Evolutionary conservation across 2,329 filamentous ascomycete genomes (phyloP).

Genomic region (Rachicladosporium sp.): DNA sequence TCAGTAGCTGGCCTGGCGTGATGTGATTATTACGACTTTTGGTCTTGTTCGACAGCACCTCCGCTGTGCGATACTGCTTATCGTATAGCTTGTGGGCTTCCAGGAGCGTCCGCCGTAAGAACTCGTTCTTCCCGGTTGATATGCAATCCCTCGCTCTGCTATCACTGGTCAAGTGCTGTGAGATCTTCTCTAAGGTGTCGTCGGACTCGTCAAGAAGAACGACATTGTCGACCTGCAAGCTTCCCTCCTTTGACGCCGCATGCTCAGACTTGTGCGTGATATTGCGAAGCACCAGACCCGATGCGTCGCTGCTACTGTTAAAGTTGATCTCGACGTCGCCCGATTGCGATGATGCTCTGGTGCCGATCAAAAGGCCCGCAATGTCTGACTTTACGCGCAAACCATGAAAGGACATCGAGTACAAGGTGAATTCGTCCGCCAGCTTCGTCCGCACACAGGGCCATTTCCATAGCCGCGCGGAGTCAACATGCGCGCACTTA

Average conservation of each 20-base stretch:
- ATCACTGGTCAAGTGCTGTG: constrained; percentile 27
- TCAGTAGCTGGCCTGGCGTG: constrained; percentile 32
- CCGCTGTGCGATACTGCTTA: constrained; percentile 16
- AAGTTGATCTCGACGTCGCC: no score
- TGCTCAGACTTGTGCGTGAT: no score
- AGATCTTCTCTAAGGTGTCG: constrained; percentile 40
- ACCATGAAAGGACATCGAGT: constrained; percentile 29
- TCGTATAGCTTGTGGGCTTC: constrained; percentile 12
- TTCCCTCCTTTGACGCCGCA: no score
- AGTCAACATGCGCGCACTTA: constrained; percentile 47
- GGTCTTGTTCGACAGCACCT: constrained; percentile 2
- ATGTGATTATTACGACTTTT: constrained; percentile 2
- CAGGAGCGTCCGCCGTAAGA: constrained; percentile 39
- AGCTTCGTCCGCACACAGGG: constrained; percentile 47
- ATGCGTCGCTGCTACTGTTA: no score
- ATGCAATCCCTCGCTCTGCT: constrained; percentile 22
- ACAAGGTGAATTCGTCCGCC: constrained; percentile 46
- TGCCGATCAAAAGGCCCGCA: no score
- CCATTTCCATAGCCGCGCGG: constrained; percentile 48
- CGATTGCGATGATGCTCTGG: no score
- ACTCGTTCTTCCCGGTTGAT: constrained; percentile 36
- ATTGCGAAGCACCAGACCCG: no score
- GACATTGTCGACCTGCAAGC: constrained; percentile 11
- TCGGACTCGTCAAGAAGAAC: constrained; percentile 22
- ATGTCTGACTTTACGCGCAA: no score